Conservation (phyloP, 1,139 yeast species). For the Magnusiomyces magnusii region DNA sequence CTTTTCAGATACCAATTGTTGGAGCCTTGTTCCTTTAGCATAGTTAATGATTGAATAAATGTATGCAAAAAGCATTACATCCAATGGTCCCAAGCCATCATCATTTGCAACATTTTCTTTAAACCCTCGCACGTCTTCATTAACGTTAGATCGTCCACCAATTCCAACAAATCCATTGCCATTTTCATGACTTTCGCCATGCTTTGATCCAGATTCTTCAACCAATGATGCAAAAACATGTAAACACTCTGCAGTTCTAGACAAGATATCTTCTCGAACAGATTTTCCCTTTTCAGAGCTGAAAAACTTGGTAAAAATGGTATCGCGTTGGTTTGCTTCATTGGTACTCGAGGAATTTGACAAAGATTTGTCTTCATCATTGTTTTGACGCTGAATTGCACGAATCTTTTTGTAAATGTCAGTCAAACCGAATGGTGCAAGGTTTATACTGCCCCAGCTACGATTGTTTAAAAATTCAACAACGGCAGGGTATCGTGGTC, state of each 20-base stretch:
- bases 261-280: slow-evolving; percentile 9
- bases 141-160: not conserved
- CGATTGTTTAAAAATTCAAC: slow-evolving; percentile 7
- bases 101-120: not conserved
- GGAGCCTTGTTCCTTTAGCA: not conserved
- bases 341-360: too few species aligned
- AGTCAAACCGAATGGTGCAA: not conserved
- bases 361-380: not conserved
- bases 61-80: slow-evolving; percentile 25
- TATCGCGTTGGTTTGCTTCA: not conserved
- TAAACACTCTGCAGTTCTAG: slow-evolving; percentile 10
- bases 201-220: slow-evolving; percentile 4
- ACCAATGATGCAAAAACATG: slow-evolving; percentile 5
- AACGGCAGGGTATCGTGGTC: slow-evolving; percentile 13
- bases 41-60: slow-evolving; percentile 19
- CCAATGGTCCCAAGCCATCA: slow-evolving; percentile 20
- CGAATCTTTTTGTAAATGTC: not conserved
- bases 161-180: not conserved
- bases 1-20: not conserved
- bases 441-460: not conserved
- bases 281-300: slow-evolving; percentile 9
- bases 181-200: not conserved
- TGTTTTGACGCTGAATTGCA: not conserved
- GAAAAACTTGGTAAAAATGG: not conserved
- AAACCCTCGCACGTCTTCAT: not conserved